Evolutionary conservation across 208 protist species (phyloP).

Genomic region (Leptomonas pyrrhocoris): DNA sequence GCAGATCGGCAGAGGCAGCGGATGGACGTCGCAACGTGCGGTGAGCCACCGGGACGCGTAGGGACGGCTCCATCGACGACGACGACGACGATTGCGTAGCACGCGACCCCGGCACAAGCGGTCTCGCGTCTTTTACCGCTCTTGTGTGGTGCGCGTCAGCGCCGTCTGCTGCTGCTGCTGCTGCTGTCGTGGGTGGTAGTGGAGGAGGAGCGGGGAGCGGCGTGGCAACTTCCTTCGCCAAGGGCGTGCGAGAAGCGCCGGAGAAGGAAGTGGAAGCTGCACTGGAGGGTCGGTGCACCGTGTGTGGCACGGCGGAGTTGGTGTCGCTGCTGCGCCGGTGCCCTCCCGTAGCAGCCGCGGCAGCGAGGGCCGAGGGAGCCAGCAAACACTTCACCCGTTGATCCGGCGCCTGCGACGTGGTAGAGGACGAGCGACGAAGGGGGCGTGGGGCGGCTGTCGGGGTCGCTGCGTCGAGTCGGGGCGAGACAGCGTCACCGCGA

Average conservation of each 20-base stretch:
- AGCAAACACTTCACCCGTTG: constrained; percentile 8
- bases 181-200: neutral
- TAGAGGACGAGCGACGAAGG: constrained; percentile 9
- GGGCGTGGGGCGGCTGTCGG: neutral
- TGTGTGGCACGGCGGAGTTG: neutral
- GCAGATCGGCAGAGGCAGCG: constrained; percentile 3
- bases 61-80: neutral
- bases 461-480: neutral
- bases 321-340: neutral
- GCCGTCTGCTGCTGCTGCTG: neutral
- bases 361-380: constrained; percentile 15
- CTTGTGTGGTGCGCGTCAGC: too few species aligned
- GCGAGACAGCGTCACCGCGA: neutral
- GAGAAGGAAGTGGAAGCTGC: neutral
- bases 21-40: neutral
- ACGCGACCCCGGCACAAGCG: neutral
- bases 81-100: neutral
- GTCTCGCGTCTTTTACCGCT: too few species aligned
- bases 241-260: neutral
- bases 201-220: neutral
- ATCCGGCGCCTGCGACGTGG: neutral
- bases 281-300: neutral
- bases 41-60: neutral
- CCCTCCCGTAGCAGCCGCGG: neutral
- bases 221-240: neutral